These are phyloP conservation scores for Babesia divergens DNA, from an alignment of 169 alveolate species.

Conservation along the genomic window DNA sequence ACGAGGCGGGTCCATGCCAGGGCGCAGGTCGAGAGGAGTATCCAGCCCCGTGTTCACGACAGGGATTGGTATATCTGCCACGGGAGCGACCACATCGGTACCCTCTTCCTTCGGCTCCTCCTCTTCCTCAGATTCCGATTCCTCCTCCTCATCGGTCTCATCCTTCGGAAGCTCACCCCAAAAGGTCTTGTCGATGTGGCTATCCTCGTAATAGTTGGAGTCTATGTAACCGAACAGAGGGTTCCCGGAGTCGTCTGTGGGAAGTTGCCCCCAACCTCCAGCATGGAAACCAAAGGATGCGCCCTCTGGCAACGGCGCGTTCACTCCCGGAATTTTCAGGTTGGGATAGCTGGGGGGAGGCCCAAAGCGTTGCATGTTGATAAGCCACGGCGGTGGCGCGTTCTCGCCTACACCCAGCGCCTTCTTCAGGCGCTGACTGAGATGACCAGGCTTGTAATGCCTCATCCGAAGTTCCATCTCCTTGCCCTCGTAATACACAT, in stretches of 20 bases:
- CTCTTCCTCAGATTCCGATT: constrained; percentile 39
- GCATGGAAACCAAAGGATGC: constrained; percentile 83
- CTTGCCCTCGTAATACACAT: constrained; percentile 96
- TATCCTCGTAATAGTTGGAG: constrained; percentile 64
- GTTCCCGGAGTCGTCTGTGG: constrained; percentile 78
- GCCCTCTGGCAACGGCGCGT: constrained; percentile 88
- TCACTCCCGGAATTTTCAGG: constrained; percentile 94
- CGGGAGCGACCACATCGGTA: constrained; percentile 45
- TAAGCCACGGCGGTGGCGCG: constrained; percentile 96
- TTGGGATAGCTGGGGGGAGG: constrained; percentile 99
- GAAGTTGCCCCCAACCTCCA: constrained; percentile 92
- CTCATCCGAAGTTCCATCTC: constrained; percentile 92
- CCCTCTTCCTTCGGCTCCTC: constrained; percentile 41
- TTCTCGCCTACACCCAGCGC: constrained; percentile 95
- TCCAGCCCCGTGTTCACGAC: constrained; percentile 38
- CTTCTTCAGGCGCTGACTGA: constrained; percentile 89
- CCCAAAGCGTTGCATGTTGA: constrained; percentile 97
- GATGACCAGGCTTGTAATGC: constrained; percentile 92
- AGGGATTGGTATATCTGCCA: constrained; percentile 13
- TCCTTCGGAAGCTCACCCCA: constrained; percentile 71
- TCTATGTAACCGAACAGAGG: constrained; percentile 75
- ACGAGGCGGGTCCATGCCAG: constrained; percentile 22
- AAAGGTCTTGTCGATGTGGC: constrained; percentile 48
- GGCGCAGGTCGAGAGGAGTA: constrained; percentile 52
- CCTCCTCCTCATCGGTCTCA: constrained; percentile 56